Evolutionary conservation across 2,329 filamentous ascomycete species (phyloP).

Genomic region (Phaeosphaeria sp.): DNA sequence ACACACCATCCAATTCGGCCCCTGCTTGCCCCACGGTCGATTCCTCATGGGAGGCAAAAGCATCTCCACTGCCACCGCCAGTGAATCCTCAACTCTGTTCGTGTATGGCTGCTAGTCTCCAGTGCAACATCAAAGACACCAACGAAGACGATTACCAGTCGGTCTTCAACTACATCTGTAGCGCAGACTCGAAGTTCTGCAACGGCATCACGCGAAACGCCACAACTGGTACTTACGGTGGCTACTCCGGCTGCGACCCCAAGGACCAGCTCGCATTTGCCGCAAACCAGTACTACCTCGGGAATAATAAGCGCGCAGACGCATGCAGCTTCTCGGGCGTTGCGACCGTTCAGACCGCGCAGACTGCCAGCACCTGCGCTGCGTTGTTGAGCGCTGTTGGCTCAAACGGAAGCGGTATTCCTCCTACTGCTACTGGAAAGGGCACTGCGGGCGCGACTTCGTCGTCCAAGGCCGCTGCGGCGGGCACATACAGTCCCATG

Average conservation of each 20-base stretch:
- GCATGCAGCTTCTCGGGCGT: slow-evolving; percentile 74
- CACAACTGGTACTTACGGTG: slow-evolving; percentile 73
- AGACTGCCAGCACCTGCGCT: slow-evolving; percentile 61
- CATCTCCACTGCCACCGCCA: slow-evolving; percentile 76
- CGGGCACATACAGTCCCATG: slow-evolving; percentile 21
- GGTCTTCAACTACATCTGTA: slow-evolving; percentile 79
- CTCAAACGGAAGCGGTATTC: slow-evolving; percentile 62
- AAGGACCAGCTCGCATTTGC: slow-evolving; percentile 76
- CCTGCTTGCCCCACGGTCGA: slow-evolving; percentile 73
- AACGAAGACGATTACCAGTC: slow-evolving; percentile 65
- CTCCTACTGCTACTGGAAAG: slow-evolving; percentile 44
- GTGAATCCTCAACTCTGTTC: slow-evolving; percentile 80
- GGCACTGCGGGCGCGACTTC: slow-evolving; percentile 16
- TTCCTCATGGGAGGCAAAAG: slow-evolving; percentile 71
- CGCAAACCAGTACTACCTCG: slow-evolving; percentile 73
- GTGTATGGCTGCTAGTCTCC: slow-evolving; percentile 79
- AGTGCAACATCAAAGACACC: slow-evolving; percentile 72
- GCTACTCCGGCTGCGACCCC: slow-evolving; percentile 76
- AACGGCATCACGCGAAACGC: slow-evolving; percentile 72
- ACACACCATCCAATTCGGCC: slow-evolving; percentile 73
- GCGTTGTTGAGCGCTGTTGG: slow-evolving; percentile 68
- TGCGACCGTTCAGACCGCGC: slow-evolving; percentile 49
- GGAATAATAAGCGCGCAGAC: slow-evolving; percentile 52
- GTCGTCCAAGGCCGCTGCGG: slow-evolving; percentile 30
- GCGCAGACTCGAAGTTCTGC: slow-evolving; percentile 62